These are phyloP conservation scores for Potentilla sterilis DNA, from an alignment of 306 rosid genomes.

Conservation along the genomic window DNA sequence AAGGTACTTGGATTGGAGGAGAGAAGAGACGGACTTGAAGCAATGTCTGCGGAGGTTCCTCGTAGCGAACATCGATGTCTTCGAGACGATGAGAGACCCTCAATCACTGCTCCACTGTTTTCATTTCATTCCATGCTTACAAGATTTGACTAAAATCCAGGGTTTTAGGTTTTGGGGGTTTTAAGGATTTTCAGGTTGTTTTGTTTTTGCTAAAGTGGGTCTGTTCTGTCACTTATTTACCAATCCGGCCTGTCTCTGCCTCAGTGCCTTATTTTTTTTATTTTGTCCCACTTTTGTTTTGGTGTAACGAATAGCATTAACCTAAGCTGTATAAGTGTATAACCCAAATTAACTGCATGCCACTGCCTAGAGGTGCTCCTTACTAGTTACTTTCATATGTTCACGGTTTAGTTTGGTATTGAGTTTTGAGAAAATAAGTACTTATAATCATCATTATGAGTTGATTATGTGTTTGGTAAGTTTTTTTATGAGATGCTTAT, in stretches of 20 bases:
- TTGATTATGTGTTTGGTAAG: too few species aligned
- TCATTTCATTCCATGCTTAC: constrained; percentile 2
- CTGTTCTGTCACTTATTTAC: background rate
- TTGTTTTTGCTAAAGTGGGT: background rate
- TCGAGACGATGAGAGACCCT: background rate
- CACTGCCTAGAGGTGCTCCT: too few species aligned
- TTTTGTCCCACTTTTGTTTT: background rate
- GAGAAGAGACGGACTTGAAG: constrained; percentile 51
- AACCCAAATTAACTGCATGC: too few species aligned
- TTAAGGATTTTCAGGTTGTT: background rate
- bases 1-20: constrained; percentile 54
- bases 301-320: too few species aligned
- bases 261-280: background rate
- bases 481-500: too few species aligned
- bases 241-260: too few species aligned
- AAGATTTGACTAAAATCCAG: constrained; percentile 19
- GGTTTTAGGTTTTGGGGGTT: constrained; percentile 37
- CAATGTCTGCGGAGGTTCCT: constrained; percentile 50
- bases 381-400: too few species aligned
- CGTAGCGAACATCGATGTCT: constrained; percentile 51
- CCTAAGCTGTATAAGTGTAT: too few species aligned
- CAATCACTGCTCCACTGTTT: background rate
- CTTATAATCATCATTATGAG: too few species aligned
- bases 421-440: too few species aligned
- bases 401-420: too few species aligned